Evolutionary conservation across 805 yeast genomes (phyloP).

Genomic region (Ogataea glucozyma): DNA sequence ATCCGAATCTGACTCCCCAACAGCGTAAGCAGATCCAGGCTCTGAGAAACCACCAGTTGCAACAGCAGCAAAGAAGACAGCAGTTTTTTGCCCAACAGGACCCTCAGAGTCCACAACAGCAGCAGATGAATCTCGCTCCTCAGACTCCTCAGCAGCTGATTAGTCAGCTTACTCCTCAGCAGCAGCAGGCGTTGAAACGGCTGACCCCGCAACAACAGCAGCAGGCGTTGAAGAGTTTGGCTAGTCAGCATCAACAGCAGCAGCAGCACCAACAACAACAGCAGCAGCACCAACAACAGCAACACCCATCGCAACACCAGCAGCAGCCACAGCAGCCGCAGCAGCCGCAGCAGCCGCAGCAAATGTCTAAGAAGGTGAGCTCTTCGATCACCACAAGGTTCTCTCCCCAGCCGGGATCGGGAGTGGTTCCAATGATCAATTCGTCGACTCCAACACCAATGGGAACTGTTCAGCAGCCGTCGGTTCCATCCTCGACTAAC

Average conservation of each 20-base stretch:
- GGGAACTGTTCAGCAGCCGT: constrained; percentile 7
- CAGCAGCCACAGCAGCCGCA: too few species aligned
- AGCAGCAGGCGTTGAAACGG: constrained; percentile 33
- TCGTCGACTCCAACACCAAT: constrained; percentile 3
- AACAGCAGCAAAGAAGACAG: constrained; percentile 26
- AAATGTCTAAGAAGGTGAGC: constrained; percentile 20
- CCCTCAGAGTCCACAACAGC: constrained; percentile 25
- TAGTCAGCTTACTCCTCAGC: constrained; percentile 27
- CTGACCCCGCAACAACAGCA: constrained; percentile 44
- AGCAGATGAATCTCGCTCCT: too few species aligned
- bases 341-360: constrained; percentile 33
- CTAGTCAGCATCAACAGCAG: constrained; percentile 37
- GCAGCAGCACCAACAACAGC: too few species aligned
- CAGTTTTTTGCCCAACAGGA: constrained; percentile 24
- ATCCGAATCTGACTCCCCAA: constrained; percentile 44
- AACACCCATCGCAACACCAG: too few species aligned
- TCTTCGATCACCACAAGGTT: constrained; percentile 32
- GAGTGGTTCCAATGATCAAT: constrained; percentile 17
- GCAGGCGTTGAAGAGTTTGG: constrained; percentile 12
- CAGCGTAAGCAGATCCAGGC: constrained; percentile 47
- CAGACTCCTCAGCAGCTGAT: constrained; percentile 25
- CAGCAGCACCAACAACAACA: too few species aligned
- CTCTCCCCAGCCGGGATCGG: constrained; percentile 32
- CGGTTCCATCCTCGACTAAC: constrained; percentile 17
- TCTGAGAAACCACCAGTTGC: constrained; percentile 38